phyloP scores from a whole-genome alignment of 208 protist genomes.

The Trypanosoma avium region DNA sequence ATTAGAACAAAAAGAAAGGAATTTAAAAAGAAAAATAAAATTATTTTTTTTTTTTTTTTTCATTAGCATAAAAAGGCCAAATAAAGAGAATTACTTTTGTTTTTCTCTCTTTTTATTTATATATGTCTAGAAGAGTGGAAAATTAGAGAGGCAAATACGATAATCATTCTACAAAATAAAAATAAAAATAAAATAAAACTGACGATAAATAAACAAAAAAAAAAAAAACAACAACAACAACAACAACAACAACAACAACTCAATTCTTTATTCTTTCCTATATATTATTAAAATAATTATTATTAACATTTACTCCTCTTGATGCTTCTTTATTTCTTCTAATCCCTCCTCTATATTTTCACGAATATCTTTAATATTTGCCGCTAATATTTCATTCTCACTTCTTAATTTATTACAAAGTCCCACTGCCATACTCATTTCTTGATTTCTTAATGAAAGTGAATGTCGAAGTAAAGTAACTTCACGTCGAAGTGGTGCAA shows the following conservation, averaged over 20 bases:
- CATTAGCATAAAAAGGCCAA: no score
- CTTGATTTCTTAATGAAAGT: background rate
- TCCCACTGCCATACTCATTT: background rate
- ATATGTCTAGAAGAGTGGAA: no score
- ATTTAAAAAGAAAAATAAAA: no score
- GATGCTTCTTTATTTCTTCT: background rate
- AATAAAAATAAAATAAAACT: conserved; percentile 3
- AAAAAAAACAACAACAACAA: conserved; percentile 11
- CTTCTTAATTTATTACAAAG: background rate
- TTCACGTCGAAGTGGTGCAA: background rate
- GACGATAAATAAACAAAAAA: background rate
- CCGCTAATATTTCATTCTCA: background rate
- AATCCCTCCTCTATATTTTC: background rate
- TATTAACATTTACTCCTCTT: background rate
- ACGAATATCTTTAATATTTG: background rate
- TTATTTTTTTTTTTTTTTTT: no score
- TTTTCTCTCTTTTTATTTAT: no score
- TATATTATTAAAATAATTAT: no score
- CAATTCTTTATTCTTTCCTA: background rate
- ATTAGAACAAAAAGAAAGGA: no score
- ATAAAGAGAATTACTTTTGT: no score
- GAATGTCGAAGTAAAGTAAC: background rate
- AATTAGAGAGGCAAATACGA: no score
- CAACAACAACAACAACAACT: background rate
- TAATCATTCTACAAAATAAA: background rate